A percentile compares a stretch with the other conserved stretches of the same genome.
Evolutionary conservation across 129 eudicot genomes (phyloP).

Genomic region (Lactuca saligna): DNA sequence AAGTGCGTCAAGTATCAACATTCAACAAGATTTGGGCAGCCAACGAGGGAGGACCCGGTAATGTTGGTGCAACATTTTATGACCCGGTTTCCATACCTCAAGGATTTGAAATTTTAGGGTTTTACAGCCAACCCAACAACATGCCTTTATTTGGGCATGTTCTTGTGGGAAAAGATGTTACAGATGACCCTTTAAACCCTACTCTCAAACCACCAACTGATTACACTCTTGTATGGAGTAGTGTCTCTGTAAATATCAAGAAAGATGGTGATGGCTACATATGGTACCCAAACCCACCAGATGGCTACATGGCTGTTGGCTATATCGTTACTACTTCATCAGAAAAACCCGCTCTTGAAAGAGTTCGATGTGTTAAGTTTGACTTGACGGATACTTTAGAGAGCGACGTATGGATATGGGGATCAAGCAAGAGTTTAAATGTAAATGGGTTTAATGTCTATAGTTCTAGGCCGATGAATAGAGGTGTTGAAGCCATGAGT

Average conservation of each 20-base stretch:
- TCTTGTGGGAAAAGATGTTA: conserved; percentile 49
- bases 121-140: conserved; percentile 55
- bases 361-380: conserved; percentile 53
- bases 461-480: conserved; percentile 47
- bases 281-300: conserved; percentile 71
- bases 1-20: conserved; percentile 45
- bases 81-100: conserved; percentile 44
- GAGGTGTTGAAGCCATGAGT: conserved; percentile 51
- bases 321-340: conserved; percentile 55
- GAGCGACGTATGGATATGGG: conserved; percentile 65
- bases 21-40: conserved; percentile 62
- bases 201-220: conserved; percentile 45
- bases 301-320: conserved; percentile 68
- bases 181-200: conserved; percentile 26
- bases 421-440: conserved; percentile 31
- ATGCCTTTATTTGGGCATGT: conserved; percentile 46
- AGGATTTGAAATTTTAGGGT: conserved; percentile 50
- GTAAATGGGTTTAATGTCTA: conserved; percentile 46
- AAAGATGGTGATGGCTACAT: conserved; percentile 57
- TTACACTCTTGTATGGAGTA: conserved; percentile 78
- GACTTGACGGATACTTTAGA: conserved; percentile 55
- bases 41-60: conserved; percentile 52
- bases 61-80: conserved; percentile 31
- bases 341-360: conserved; percentile 51
- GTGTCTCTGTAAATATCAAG: conserved; percentile 48